Conservation (phyloP, 2,329 filamentous ascomycete genomes). For the Coniochaeta ligniaria region DNA sequence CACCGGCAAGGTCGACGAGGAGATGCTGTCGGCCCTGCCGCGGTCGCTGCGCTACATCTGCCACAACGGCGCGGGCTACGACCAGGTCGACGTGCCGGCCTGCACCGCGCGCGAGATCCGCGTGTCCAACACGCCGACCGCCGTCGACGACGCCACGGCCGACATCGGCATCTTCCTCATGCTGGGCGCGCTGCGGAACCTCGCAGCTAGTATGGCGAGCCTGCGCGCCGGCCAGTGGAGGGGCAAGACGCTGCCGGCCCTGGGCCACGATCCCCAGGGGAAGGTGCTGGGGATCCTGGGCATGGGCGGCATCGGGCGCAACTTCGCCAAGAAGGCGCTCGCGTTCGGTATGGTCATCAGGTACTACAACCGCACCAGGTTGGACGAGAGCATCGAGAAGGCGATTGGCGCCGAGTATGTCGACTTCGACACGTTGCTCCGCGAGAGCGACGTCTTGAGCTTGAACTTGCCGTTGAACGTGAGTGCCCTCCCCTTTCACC, state of each 20-base stretch:
- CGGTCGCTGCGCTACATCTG: slow-evolving; percentile 48
- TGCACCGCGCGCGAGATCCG: slow-evolving; percentile 60
- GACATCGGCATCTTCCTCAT: slow-evolving; percentile 77
- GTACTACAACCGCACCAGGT: slow-evolving; percentile 64
- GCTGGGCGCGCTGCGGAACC: slow-evolving; percentile 69
- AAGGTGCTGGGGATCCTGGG: slow-evolving; percentile 76
- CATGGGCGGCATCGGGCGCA: slow-evolving; percentile 80
- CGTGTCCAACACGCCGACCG: slow-evolving; percentile 76
- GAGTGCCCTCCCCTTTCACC: slow-evolving; percentile 24
- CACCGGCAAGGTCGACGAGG: slow-evolving; percentile 65
- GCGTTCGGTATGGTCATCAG: slow-evolving; percentile 70
- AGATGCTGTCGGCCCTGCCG: slow-evolving; percentile 55
- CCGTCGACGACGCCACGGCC: slow-evolving; percentile 77
- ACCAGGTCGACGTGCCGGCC: slow-evolving; percentile 68
- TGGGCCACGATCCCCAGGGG: slow-evolving; percentile 71
- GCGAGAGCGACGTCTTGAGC: slow-evolving; percentile 67
- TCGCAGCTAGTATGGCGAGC: slow-evolving; percentile 57
- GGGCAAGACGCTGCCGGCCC: slow-evolving; percentile 45
- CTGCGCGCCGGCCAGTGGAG: slow-evolving; percentile 64
- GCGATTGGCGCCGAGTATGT: slow-evolving; percentile 59
- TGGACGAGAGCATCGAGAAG: slow-evolving; percentile 45
- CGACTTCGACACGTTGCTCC: slow-evolving; percentile 64
- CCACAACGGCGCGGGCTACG: slow-evolving; percentile 73
- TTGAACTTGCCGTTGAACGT: slow-evolving; percentile 78
- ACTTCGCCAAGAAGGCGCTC: slow-evolving; percentile 65